These are phyloP conservation scores for Curvularia sp. DNA, from an alignment of 2,329 filamentous ascomycete genomes.

Conservation along the genomic window DNA sequence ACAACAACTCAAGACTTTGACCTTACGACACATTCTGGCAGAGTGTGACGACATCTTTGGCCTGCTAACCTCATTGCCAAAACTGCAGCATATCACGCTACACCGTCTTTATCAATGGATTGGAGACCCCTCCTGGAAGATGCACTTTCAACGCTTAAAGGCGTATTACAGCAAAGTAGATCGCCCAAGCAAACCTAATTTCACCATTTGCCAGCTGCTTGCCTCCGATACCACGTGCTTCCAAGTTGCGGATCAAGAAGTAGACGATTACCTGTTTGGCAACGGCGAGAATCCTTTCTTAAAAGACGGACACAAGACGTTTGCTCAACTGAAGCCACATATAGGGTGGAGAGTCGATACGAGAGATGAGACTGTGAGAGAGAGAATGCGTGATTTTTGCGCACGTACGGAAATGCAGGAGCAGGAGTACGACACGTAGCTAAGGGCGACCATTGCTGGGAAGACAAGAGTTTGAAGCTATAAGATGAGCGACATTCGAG, in stretches of 20 bases:
- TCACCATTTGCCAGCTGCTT: constrained; percentile 4
- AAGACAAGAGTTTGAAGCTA: neutral
- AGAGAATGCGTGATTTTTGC: constrained; percentile 8
- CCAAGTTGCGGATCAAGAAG: constrained; percentile 16
- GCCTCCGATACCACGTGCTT: neutral
- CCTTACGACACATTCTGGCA: constrained; percentile 3
- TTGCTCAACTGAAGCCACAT: constrained; percentile 2
- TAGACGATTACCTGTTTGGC: constrained; percentile 17
- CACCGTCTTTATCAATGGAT: constrained; percentile 1
- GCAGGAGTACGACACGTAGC: neutral
- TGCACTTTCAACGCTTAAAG: constrained; percentile 4
- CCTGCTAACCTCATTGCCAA: constrained; percentile 1
- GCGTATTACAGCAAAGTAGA: neutral
- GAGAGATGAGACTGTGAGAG: constrained; percentile 6
- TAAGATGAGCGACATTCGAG: neutral
- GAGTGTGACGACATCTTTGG: neutral
- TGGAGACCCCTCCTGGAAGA: neutral
- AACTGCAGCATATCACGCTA: constrained; percentile 5
- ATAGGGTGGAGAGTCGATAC: constrained; percentile 23
- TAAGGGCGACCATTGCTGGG: neutral
- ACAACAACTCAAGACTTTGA: constrained; percentile 1
- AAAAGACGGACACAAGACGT: neutral
- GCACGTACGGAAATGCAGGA: neutral
- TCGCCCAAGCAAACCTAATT: neutral
- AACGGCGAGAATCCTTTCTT: constrained; percentile 16